Evolutionary conservation across 78 protist species (phyloP).

Genomic region (Blattamonas nauphoetae): DNA sequence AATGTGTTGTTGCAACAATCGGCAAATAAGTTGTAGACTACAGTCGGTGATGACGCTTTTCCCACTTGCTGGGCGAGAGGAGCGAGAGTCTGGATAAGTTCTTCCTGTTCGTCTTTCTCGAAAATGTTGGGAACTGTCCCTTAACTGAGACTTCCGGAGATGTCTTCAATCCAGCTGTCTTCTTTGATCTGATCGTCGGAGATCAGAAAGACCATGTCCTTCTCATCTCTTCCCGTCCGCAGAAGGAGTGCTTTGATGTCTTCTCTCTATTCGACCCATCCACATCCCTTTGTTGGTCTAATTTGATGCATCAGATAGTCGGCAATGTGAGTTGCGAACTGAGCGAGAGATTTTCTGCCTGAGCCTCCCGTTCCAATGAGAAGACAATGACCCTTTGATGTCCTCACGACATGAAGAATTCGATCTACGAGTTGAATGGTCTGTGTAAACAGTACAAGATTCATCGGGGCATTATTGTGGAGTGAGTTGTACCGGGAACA

Average conservation of each 20-base stretch:
- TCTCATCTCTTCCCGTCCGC: not conserved
- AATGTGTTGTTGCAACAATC: slow-evolving; percentile 33
- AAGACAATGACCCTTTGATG: slow-evolving; percentile 56
- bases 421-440: slow-evolving; percentile 34
- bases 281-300: not conserved
- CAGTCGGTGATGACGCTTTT: slow-evolving; percentile 4
- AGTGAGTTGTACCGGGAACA: slow-evolving; percentile 42
- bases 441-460: slow-evolving; percentile 33
- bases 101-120: slow-evolving; percentile 44
- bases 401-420: slow-evolving; percentile 15
- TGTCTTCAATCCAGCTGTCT: slow-evolving; percentile 10
- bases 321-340: slow-evolving; percentile 46
- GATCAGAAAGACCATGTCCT: slow-evolving; percentile 13
- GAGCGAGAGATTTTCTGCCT: slow-evolving; percentile 51
- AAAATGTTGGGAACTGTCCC: slow-evolving; percentile 81
- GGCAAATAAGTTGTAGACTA: slow-evolving; percentile 31
- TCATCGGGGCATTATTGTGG: slow-evolving; percentile 27
- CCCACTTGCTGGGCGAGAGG: not conserved
- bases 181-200: slow-evolving; percentile 3
- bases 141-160: slow-evolving; percentile 19
- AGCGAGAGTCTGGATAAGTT: slow-evolving; percentile 15
- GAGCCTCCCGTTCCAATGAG: slow-evolving; percentile 69
- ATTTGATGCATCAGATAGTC: slow-evolving; percentile 11
- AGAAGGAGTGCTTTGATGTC: not conserved
- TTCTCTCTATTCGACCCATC: not conserved